phyloP scores from a whole-genome alignment of 106 monocot genomes.

The Amphibolis antarctica region DNA sequence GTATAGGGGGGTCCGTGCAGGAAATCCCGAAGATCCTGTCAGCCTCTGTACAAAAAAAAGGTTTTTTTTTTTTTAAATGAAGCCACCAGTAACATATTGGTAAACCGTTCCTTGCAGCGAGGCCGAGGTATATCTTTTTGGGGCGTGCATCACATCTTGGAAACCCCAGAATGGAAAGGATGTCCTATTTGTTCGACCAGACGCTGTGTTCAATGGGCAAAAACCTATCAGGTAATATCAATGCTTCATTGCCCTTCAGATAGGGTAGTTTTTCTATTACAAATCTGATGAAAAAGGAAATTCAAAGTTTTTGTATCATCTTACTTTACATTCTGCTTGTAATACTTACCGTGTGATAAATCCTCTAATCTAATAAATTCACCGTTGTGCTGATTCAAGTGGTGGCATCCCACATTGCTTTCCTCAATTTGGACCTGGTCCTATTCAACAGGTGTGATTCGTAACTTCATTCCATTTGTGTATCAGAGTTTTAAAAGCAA shows the following conservation, averaged over 20 bases:
- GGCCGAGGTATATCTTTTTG: slow-evolving; percentile 91
- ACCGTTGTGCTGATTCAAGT: slow-evolving; percentile 21
- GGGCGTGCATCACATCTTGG: slow-evolving; percentile 87
- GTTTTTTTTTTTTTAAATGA: neutral
- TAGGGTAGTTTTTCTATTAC: too few relatives aligned
- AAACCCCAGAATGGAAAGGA: slow-evolving; percentile 57
- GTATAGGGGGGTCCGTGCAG: neutral
- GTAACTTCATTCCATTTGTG: neutral
- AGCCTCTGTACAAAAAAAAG: too few relatives aligned
- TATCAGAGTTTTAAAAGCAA: too few relatives aligned
- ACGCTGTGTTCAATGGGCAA: slow-evolving; percentile 91
- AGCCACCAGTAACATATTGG: neutral
- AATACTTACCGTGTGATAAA: too few relatives aligned
- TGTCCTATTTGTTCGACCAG: slow-evolving; percentile 85
- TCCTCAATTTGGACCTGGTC: slow-evolving; percentile 92
- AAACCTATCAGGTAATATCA: slow-evolving; percentile 76
- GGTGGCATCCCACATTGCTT: slow-evolving; percentile 99
- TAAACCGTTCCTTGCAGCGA: slow-evolving; percentile 31
- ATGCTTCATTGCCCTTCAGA: neutral
- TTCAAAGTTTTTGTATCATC: too few relatives aligned
- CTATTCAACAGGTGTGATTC: slow-evolving; percentile 75
- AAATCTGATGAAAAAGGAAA: too few relatives aligned
- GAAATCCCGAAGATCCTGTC: too few relatives aligned
- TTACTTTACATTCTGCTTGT: too few relatives aligned
- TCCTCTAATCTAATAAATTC: neutral